Evolutionary conservation across 2,329 filamentous ascomycete species (phyloP), one percentile per base, ranked within the genome.

Genomic region (Metarhizium sp.): DNA sequence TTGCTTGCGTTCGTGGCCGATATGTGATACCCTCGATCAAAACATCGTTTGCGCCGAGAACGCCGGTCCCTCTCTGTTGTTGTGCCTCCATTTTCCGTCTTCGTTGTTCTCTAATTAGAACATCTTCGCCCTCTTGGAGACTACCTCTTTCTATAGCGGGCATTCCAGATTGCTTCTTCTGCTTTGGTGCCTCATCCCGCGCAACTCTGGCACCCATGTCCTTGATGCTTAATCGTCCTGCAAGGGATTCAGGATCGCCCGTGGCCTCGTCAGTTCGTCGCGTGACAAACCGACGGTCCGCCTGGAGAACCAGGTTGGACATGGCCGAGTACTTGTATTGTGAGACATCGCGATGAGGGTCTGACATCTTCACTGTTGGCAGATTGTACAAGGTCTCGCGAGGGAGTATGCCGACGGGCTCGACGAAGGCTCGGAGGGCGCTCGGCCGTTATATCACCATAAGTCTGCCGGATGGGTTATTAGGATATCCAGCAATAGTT

Each of bases 301-400:
- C 92, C 88, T 99, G 94, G 84, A 99, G 90, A 70, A 99, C 94
- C 90, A 99, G 87, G 85, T 99, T 99, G 77, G 94, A 99, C 94
- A 99, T 97, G 73, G 90, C 91, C 85, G 91, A 91, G 83, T 96
- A 96, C 75, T 96, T 96, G 82, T 95, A 96, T 75, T 96, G 92
- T 73, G 90, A 92, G 67, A 95, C 88, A 87, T 94, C 84, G 73
- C 82, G 83, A 67, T 86, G 78, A 72, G 83, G 79, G 71, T 86
- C 88, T 72, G 87, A 80, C 89, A 92, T 92, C 57, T 70, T 79
- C 71, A 62, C 67, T 66, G 64, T 60, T 59, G 58, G 53, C 62
- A 62, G 60, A 32, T 25, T 40, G 48, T 64, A 58, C 62, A 55
- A 61, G 49, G 56, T 58, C 59, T 64, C 55, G 62, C 57, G 58